Percentiles rank a stretch among this genome's conserved stretches.
These are phyloP conservation scores for Linum lewisii DNA, from an alignment of 345 rosid genomes.

Conservation along the genomic window DNA sequence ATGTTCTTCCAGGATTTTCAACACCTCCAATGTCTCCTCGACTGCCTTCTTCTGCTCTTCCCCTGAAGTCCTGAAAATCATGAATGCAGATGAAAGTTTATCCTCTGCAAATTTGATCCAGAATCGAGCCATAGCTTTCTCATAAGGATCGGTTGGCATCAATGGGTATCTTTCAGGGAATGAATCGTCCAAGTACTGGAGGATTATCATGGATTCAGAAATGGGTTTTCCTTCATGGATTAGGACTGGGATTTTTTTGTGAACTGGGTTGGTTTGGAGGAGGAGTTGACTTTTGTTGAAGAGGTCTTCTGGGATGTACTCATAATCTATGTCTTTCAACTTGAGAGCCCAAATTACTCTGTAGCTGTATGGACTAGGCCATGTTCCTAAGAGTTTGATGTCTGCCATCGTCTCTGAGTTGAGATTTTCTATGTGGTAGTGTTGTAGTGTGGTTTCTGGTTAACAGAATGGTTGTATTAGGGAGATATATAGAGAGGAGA, in stretches of 20 bases:
- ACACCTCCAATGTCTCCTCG: not conserved
- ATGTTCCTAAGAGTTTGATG: constrained; percentile 5
- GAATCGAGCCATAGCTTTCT: constrained; percentile 2
- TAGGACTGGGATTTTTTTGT: constrained; percentile 9
- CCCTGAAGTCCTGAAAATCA: not conserved
- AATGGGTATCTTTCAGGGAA: not conserved
- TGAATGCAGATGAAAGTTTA: not conserved
- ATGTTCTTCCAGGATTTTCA: constrained; percentile 8
- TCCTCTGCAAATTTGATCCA: constrained; percentile 2
- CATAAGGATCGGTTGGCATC: not conserved
- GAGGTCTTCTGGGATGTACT: constrained; percentile 2
- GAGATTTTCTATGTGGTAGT: not conserved
- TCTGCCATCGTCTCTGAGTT: constrained; percentile 3
- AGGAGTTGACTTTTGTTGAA: not conserved
- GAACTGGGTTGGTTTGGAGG: constrained; percentile 2
- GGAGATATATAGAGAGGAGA: not conserved
- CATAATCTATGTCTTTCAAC: constrained; percentile 2
- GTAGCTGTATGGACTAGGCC: constrained; percentile 13
- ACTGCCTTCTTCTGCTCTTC: constrained; percentile 14
- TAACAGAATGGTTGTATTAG: not conserved
- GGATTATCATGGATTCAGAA: constrained; percentile 3
- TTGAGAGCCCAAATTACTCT: constrained; percentile 8
- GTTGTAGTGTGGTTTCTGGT: not conserved
- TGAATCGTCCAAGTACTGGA: constrained; percentile 2
- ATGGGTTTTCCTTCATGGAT: constrained; percentile 1